Percentiles rank a stretch among this genome's conserved stretches.
phyloP scores from a whole-genome alignment of 176 grass and related monocot species.

The Tuctoria greenei region DNA sequence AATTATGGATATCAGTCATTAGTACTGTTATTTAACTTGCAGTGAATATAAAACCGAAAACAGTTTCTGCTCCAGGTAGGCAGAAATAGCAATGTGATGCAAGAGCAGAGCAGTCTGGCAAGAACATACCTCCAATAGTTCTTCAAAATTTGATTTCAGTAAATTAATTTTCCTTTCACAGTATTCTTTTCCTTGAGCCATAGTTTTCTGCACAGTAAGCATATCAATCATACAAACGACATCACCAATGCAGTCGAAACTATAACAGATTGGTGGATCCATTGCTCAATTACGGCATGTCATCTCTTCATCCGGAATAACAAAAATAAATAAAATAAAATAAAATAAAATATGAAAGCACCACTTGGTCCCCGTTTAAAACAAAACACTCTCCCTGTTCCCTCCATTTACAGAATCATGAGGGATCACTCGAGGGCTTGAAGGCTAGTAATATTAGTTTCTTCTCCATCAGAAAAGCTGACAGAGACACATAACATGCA shows the following conservation, averaged over 20 bases:
- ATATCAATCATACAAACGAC: slow-evolving; percentile 18
- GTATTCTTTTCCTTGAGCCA: slow-evolving; percentile 91
- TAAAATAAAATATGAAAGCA: too few relatives aligned
- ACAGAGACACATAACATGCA: too few relatives aligned
- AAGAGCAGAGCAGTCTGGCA: background rate
- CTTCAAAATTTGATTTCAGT: slow-evolving; percentile 87
- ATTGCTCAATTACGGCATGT: slow-evolving; percentile 2
- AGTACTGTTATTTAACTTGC: background rate
- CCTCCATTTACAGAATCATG: too few relatives aligned
- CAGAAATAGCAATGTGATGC: slow-evolving; percentile 27
- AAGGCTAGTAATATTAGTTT: too few relatives aligned
- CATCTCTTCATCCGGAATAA: background rate
- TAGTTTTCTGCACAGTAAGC: slow-evolving; percentile 65
- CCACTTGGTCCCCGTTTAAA: too few relatives aligned
- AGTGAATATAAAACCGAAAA: background rate
- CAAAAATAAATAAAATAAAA: background rate
- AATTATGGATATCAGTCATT: background rate
- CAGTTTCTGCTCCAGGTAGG: background rate
- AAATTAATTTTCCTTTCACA: slow-evolving; percentile 89
- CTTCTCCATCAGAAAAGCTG: too few relatives aligned
- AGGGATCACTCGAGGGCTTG: too few relatives aligned
- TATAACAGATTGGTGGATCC: slow-evolving; percentile 7
- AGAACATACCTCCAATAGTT: slow-evolving; percentile 74
- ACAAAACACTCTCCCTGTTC: too few relatives aligned
- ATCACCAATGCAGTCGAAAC: background rate